These are phyloP conservation scores for Vinca minor DNA, from an alignment of 257 asterid genomes.

Conservation along the genomic window DNA sequence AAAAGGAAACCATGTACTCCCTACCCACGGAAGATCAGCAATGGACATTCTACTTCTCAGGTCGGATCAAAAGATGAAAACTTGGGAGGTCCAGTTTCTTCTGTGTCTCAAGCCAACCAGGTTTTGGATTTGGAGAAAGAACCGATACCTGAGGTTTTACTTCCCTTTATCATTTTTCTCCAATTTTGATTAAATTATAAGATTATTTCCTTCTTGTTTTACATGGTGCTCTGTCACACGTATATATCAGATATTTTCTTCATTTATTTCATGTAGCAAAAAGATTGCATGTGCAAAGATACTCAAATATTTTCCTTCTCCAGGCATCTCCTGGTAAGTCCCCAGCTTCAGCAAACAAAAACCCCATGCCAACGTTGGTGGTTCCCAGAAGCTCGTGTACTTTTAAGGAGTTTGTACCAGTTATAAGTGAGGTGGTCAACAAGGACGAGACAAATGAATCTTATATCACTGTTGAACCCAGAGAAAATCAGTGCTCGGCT, in stretches of 20 bases:
- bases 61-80: constrained; percentile 56
- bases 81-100: constrained; percentile 29
- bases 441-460: constrained; percentile 45
- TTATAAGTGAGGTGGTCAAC: constrained; percentile 30
- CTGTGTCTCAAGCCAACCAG: constrained; percentile 34
- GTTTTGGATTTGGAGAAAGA: constrained; percentile 48
- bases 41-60: constrained; percentile 37
- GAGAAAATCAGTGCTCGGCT: constrained; percentile 30
- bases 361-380: constrained; percentile 24
- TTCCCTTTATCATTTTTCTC: constrained; percentile 4
- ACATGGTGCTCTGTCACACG: too few relatives aligned
- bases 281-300: constrained; percentile 30
- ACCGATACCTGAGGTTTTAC: constrained; percentile 52
- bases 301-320: constrained; percentile 31
- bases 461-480: constrained; percentile 42
- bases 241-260: constrained; percentile 6
- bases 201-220: background rate
- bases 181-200: constrained; percentile 9
- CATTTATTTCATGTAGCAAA: constrained; percentile 33
- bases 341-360: constrained; percentile 27
- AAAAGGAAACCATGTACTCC: constrained; percentile 92
- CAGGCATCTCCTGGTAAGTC: constrained; percentile 35
- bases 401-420: constrained; percentile 46
- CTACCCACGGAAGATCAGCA: constrained; percentile 71
- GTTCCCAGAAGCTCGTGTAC: constrained; percentile 33